Conservation (phyloP, 2,329 filamentous ascomycete species). For the Penicillium sp. region DNA sequence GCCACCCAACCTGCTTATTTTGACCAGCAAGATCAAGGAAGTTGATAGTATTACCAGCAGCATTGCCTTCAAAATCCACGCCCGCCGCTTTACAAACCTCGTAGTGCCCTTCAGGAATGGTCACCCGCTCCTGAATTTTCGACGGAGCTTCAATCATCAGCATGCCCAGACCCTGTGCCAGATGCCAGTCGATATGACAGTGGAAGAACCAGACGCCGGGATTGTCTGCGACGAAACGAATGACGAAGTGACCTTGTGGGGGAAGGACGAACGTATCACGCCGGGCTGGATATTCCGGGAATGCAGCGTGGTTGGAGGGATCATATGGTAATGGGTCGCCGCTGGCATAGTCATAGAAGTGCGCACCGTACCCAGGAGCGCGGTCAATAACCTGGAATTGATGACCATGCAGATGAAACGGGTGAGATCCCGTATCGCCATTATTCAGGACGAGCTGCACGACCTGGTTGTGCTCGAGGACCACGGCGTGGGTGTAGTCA, state of each 20-base stretch:
- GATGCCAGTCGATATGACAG: too few species aligned
- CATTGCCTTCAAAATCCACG: slow-evolving; percentile 20
- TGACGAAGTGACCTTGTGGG: too few species aligned
- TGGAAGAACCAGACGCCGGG: too few species aligned
- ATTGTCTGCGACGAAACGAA: too few species aligned
- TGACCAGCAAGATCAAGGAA: slow-evolving; percentile 61
- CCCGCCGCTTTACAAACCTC: slow-evolving; percentile 52
- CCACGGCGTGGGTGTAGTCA: too few species aligned
- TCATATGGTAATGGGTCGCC: slow-evolving; percentile 6
- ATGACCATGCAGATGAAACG: not conserved
- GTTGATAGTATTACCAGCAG: slow-evolving; percentile 60
- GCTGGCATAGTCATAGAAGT: slow-evolving; percentile 4
- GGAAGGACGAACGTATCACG: too few species aligned
- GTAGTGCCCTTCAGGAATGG: slow-evolving; percentile 39
- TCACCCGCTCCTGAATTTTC: slow-evolving; percentile 3
- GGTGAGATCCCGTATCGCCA: too few species aligned
- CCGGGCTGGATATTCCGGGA: not conserved
- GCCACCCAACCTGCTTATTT: slow-evolving; percentile 44
- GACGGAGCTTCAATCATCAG: too few species aligned
- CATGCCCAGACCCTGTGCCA: too few species aligned
- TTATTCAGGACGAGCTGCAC: too few species aligned
- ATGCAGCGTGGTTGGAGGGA: slow-evolving; percentile 1
- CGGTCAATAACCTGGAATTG: slow-evolving; percentile 2
- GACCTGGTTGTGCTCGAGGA: too few species aligned
- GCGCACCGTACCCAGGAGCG: not conserved